Percentiles rank a stretch among this genome's conserved stretches.
phyloP scores from a whole-genome alignment of 495 filamentous ascomycete species.

The Xylaria sp. region DNA sequence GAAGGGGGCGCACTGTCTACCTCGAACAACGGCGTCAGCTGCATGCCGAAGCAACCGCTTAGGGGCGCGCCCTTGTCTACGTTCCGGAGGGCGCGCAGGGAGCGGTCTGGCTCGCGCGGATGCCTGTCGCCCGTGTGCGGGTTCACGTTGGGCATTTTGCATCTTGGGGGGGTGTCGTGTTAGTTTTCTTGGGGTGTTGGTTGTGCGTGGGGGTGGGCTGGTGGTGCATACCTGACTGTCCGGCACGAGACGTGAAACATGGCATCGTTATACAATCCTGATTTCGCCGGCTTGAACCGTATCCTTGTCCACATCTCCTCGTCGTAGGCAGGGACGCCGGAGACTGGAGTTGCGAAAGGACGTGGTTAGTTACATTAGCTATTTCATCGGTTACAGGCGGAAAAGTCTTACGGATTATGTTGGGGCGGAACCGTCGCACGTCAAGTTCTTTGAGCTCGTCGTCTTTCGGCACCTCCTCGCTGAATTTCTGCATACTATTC shows the following conservation, averaged over 20 bases:
- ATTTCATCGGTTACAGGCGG: background rate
- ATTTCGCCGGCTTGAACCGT: slow-evolving; percentile 58
- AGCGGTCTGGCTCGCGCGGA: slow-evolving; percentile 72
- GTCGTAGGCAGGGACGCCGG: slow-evolving; percentile 46
- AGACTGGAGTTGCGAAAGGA: slow-evolving; percentile 37
- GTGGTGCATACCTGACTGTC: slow-evolving; percentile 59
- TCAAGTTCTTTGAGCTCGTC: slow-evolving; percentile 58
- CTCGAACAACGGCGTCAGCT: slow-evolving; percentile 71
- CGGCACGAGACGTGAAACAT: slow-evolving; percentile 69
- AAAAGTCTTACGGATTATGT: slow-evolving; percentile 68
- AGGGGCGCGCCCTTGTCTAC: slow-evolving; percentile 77
- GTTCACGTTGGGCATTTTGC: slow-evolving; percentile 85
- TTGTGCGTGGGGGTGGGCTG: background rate
- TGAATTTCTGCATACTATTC: slow-evolving; percentile 72
- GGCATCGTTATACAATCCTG: slow-evolving; percentile 39
- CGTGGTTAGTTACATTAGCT: slow-evolving; percentile 19
- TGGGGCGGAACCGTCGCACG: slow-evolving; percentile 79
- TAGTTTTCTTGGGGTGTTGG: slow-evolving; percentile 16
- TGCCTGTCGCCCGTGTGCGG: slow-evolving; percentile 75
- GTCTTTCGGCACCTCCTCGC: slow-evolving; percentile 60
- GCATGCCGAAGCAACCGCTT: slow-evolving; percentile 83
- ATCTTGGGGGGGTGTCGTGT: slow-evolving; percentile 59
- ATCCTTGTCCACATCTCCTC: slow-evolving; percentile 86
- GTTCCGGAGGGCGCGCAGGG: slow-evolving; percentile 70
- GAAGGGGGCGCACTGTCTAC: slow-evolving; percentile 14